Evolutionary conservation across 306 rosid species (phyloP).

Genomic region (Casuarina glauca): DNA sequence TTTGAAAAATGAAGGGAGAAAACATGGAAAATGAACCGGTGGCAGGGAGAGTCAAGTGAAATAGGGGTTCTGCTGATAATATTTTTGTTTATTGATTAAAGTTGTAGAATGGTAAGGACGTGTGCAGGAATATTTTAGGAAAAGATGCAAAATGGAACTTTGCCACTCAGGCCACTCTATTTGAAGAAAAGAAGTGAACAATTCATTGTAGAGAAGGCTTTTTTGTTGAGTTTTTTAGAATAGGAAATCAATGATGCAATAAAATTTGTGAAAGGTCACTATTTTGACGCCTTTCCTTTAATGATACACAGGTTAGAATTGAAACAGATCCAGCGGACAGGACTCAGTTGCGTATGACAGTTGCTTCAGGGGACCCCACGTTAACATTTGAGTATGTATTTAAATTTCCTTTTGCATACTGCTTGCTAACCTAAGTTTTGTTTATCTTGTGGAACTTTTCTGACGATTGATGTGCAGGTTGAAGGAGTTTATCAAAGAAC

Average conservation of each 20-base stretch:
- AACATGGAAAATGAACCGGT: not conserved
- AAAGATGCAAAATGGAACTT: not conserved
- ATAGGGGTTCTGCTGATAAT: not conserved
- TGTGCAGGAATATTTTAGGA: not conserved
- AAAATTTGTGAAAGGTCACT: constrained; percentile 3
- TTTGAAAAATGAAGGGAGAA: not conserved
- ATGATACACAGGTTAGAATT: constrained; percentile 63
- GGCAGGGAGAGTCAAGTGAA: not conserved
- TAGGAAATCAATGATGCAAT: not conserved
- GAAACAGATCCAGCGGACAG: constrained; percentile 99
- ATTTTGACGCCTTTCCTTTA: constrained; percentile 22
- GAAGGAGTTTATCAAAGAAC: constrained; percentile 96
- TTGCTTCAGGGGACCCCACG: constrained; percentile 92
- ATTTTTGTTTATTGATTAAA: not conserved
- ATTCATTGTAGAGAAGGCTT: not conserved
- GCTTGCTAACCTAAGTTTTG: not conserved
- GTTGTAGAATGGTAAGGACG: not conserved
- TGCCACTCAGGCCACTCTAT: not conserved
- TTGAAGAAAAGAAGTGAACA: too few relatives aligned
- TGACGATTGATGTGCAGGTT: constrained; percentile 55
- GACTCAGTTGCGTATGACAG: constrained; percentile 96
- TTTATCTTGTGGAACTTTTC: constrained; percentile 11
- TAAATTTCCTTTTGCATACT: constrained; percentile 6
- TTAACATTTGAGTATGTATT: constrained; percentile 82
- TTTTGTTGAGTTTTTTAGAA: not conserved